Conservation (phyloP, 225 moss, liverwort and hornwort species). For the Neckera pumila region DNA sequence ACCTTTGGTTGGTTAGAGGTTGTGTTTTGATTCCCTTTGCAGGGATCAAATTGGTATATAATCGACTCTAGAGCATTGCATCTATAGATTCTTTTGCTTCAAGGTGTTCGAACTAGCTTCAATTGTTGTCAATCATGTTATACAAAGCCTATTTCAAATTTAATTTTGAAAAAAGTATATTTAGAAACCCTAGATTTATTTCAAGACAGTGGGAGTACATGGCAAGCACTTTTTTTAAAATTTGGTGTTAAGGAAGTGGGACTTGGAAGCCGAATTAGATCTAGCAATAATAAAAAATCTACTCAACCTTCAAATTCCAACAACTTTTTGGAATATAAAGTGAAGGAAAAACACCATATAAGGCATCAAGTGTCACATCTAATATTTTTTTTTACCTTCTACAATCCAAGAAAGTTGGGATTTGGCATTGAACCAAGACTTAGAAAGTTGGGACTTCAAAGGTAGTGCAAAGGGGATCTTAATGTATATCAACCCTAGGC, state of each 20-base stretch:
- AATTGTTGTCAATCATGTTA: too few species aligned
- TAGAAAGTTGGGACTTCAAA: rapidly evolving
- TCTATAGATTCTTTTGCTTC: too few species aligned
- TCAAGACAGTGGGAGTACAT: neutral
- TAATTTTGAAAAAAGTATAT: too few species aligned
- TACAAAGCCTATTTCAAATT: too few species aligned
- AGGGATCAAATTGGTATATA: too few species aligned
- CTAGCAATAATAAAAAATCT: rapidly evolving
- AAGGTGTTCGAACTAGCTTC: too few species aligned
- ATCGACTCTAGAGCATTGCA: too few species aligned
- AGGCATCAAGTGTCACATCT: neutral
- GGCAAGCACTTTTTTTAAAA: neutral
- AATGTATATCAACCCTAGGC: neutral
- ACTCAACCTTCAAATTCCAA: neutral
- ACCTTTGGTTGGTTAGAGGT: too few species aligned
- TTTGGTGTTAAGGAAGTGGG: rapidly evolving
- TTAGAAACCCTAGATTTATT: too few species aligned
- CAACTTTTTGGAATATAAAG: neutral
- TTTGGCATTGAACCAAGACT: neutral
- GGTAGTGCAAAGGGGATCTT: rapidly evolving
- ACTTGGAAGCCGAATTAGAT: rapidly evolving
- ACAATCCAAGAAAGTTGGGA: rapidly evolving
- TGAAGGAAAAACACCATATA: neutral
- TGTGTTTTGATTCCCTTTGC: too few species aligned
- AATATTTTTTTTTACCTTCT: neutral